phyloP scores from a whole-genome alignment of 495 filamentous ascomycete genomes.

The Clohesyomyces aquaticus region DNA sequence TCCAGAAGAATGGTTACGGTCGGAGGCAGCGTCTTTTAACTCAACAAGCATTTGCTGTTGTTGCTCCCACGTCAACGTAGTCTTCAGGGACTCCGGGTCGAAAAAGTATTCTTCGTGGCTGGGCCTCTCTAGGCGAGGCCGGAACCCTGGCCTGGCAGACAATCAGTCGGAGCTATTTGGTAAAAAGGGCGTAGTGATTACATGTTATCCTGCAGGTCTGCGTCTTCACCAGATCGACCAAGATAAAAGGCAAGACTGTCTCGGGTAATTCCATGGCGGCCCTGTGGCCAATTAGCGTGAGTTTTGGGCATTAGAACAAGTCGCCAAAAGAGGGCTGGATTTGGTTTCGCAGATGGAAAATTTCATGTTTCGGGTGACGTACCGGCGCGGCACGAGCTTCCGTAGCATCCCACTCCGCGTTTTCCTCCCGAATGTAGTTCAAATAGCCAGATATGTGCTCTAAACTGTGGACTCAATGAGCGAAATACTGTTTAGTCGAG shows the following conservation, averaged over 20 bases:
- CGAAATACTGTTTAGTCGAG: neutral
- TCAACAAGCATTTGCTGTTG: constrained; percentile 15
- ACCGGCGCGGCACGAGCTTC: neutral
- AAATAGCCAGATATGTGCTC: neutral
- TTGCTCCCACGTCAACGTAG: constrained; percentile 11
- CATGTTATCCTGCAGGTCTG: constrained; percentile 17
- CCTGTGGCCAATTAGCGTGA: neutral
- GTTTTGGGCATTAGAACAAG: neutral
- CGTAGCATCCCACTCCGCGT: neutral
- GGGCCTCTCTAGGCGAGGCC: neutral
- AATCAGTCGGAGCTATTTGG: neutral
- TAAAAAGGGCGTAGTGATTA: neutral
- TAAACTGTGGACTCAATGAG: neutral
- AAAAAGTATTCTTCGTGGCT: constrained; percentile 3
- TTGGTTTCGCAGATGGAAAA: too few relatives aligned
- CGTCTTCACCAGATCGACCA: neutral
- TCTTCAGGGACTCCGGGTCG: constrained; percentile 13
- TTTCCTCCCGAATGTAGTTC: neutral
- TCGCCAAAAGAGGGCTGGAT: too few relatives aligned
- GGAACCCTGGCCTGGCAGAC: neutral
- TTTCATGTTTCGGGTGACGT: neutral
- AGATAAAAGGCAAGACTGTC: neutral
- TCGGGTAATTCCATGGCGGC: neutral
- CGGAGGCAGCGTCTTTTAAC: constrained; percentile 7
- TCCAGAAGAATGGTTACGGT: neutral